Conservation (phyloP, 495 filamentous ascomycete species). For the Neurospora sp. region DNA sequence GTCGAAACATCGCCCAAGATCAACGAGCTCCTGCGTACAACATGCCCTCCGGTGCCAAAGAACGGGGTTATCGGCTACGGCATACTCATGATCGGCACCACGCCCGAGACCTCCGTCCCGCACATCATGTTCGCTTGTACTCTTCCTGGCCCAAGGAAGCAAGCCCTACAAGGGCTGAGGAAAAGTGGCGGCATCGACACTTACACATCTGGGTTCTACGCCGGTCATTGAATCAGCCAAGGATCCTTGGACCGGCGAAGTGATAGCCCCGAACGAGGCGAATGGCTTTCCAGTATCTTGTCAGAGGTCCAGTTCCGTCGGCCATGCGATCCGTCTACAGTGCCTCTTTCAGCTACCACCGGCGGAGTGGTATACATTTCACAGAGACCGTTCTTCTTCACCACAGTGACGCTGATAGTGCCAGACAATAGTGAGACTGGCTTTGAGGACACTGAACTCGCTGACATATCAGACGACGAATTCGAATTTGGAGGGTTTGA, state of each 20-base stretch:
- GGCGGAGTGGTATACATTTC: not conserved
- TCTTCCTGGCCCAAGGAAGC: not conserved
- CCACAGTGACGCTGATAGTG: not conserved
- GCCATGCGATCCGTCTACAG: not conserved
- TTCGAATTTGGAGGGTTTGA: not conserved
- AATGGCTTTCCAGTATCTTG: not conserved
- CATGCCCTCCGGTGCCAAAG: not conserved
- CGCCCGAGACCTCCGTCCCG: not conserved
- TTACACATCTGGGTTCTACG: not conserved
- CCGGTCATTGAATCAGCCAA: not conserved
- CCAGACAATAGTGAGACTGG: not conserved
- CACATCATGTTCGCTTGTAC: not conserved
- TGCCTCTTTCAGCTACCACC: not conserved
- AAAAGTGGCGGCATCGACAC: not conserved
- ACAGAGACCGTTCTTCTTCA: not conserved
- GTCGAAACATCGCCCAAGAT: not conserved
- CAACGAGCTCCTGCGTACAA: not conserved
- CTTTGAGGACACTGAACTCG: not conserved
- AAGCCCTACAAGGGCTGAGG: not conserved
- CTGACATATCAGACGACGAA: not conserved
- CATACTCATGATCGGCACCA: not conserved
- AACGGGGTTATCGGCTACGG: not conserved
- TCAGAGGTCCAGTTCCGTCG: not conserved
- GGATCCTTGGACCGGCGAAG: not conserved
- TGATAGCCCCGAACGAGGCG: not conserved